phyloP scores from a whole-genome alignment of 1,284 basidiomycete species.

The Pholiota adiposa region DNA sequence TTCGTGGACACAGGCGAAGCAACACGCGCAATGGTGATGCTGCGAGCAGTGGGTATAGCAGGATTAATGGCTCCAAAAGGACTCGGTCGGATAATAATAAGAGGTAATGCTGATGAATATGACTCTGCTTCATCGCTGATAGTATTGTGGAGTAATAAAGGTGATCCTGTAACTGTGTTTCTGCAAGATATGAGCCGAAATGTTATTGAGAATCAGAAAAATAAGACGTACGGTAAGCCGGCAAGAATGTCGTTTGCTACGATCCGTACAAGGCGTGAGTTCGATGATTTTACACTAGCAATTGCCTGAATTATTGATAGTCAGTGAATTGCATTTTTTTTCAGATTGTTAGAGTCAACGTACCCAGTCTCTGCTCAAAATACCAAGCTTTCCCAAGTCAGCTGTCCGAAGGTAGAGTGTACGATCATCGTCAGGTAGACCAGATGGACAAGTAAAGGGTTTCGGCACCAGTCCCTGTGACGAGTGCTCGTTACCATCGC shows the following conservation, averaged over 20 bases:
- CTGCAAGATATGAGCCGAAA: conserved; percentile 30
- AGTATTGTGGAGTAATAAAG: conserved; percentile 64
- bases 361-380: conserved; percentile 91
- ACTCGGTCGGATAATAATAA: conserved; percentile 47
- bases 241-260: conserved; percentile 22
- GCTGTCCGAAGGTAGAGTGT: conserved; percentile 61
- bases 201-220: background rate
- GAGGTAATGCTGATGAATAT: conserved; percentile 19
- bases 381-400: conserved; percentile 74
- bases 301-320: conserved; percentile 35
- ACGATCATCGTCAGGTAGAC: conserved; percentile 44
- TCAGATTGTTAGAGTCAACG: conserved; percentile 27
- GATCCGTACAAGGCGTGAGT: conserved; percentile 59
- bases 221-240: conserved; percentile 16
- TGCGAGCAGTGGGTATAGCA: conserved; percentile 71
- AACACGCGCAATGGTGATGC: conserved; percentile 83
- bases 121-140: conserved; percentile 28
- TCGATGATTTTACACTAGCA: conserved; percentile 30
- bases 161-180: conserved; percentile 49
- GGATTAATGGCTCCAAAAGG: conserved; percentile 62
- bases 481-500: background rate
- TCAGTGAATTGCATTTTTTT: conserved; percentile 2
- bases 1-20: conserved; percentile 82
- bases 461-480: conserved; percentile 25
- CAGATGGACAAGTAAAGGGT: conserved; percentile 37